Evolutionary conservation across 2,329 filamentous ascomycete species (phyloP).

Genomic region (Scedosporium aurantiacum): DNA sequence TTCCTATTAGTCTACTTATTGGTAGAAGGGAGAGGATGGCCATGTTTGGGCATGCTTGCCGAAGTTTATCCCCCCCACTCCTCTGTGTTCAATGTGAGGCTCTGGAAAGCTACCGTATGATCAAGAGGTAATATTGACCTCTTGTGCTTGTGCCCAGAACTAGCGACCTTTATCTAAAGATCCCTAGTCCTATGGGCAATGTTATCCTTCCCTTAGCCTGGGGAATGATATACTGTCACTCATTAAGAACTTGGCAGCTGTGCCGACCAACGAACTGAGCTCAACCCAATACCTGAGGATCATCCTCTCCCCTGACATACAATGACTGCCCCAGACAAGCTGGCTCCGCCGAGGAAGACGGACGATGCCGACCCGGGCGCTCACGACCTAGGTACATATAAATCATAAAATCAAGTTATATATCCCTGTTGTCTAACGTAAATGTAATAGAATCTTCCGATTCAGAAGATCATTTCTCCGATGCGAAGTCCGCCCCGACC

Average conservation of each 20-base stretch:
- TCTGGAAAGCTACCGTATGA: not conserved
- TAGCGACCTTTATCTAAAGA: not conserved
- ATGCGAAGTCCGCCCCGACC: slow-evolving; percentile 44
- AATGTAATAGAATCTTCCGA: slow-evolving; percentile 38
- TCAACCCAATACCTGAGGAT: not conserved
- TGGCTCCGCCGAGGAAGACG: slow-evolving; percentile 3
- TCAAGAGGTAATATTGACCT: not conserved
- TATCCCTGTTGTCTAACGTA: not conserved
- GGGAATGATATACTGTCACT: not conserved
- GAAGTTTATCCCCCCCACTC: not conserved
- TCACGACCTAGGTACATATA: slow-evolving; percentile 41
- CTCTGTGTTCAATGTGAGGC: not conserved
- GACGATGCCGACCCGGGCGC: slow-evolving; percentile 41
- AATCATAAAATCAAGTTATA: slow-evolving; percentile 5
- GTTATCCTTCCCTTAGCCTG: not conserved
- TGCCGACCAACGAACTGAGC: not conserved
- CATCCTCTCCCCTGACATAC: not conserved
- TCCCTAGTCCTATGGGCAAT: not conserved
- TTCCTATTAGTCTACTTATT: not conserved
- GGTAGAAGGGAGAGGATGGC: not conserved
- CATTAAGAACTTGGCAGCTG: not conserved
- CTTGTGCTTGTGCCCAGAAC: not conserved
- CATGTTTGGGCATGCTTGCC: not conserved
- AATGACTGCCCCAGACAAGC: slow-evolving; percentile 3
- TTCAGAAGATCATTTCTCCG: slow-evolving; percentile 60